A percentile compares a stretch with the other conserved stretches of the same genome.
phyloP scores from a whole-genome alignment of 2,329 filamentous ascomycete species.

The Fusarium sp. region DNA sequence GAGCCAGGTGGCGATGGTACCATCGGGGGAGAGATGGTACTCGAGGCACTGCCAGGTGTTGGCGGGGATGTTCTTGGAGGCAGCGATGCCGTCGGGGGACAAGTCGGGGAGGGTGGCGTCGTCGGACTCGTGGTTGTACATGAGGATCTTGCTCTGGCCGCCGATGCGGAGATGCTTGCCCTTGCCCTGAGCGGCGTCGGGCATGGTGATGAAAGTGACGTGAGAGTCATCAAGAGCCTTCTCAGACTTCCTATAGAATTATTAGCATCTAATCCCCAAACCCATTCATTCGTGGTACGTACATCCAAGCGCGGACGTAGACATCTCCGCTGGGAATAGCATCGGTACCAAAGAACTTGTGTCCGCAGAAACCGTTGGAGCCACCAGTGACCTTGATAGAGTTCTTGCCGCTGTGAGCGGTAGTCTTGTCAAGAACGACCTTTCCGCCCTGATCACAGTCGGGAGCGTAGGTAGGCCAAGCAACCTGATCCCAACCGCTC shows the following conservation, averaged over 20 bases:
- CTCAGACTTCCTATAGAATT: slow-evolving; percentile 60
- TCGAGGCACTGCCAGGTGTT: slow-evolving; percentile 70
- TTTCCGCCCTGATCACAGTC: slow-evolving; percentile 71
- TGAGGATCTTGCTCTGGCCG: slow-evolving; percentile 69
- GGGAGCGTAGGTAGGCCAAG: slow-evolving; percentile 69
- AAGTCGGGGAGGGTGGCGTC: slow-evolving; percentile 72
- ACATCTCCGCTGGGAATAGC: slow-evolving; percentile 67
- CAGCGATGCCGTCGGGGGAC: slow-evolving; percentile 68
- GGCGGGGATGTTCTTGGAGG: slow-evolving; percentile 63
- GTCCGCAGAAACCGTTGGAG: slow-evolving; percentile 65
- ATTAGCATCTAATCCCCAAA: not conserved
- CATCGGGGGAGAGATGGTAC: slow-evolving; percentile 69
- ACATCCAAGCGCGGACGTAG: slow-evolving; percentile 68
- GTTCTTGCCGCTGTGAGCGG: slow-evolving; percentile 67
- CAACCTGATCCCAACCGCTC: slow-evolving; percentile 66
- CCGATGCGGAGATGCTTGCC: slow-evolving; percentile 72
- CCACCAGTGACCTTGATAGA: slow-evolving; percentile 64
- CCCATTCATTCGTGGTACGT: slow-evolving; percentile 48
- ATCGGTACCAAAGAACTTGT: slow-evolving; percentile 71
- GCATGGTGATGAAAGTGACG: slow-evolving; percentile 74
- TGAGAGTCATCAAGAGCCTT: slow-evolving; percentile 69
- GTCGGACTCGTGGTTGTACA: slow-evolving; percentile 74
- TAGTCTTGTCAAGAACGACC: slow-evolving; percentile 67
- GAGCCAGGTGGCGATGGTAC: slow-evolving; percentile 71
- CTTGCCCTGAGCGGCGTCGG: slow-evolving; percentile 65